A percentile compares a stretch with the other conserved stretches of the same genome.
These are phyloP conservation scores for Rhizopus delemar DNA, from an alignment of 371 early-diverging fungal genomes.

Conservation along the genomic window DNA sequence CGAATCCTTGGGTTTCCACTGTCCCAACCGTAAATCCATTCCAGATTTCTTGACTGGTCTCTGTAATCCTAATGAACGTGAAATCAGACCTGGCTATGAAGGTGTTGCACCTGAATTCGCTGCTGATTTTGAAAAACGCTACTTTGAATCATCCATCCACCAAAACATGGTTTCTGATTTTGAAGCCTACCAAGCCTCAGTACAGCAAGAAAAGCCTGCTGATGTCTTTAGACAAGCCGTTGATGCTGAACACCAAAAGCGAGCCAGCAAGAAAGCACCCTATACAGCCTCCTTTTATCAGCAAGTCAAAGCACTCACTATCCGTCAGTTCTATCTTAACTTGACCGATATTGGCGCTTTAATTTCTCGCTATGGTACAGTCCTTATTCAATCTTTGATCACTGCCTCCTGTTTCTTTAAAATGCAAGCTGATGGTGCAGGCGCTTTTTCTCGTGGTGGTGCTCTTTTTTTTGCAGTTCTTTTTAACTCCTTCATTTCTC, in stretches of 20 bases:
- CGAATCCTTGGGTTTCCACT: conserved; percentile 60
- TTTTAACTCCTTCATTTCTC: conserved; percentile 62
- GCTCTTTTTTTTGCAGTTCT: conserved; percentile 63
- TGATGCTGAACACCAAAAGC: conserved; percentile 57
- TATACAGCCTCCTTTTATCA: conserved; percentile 68
- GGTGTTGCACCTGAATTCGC: conserved; percentile 50
- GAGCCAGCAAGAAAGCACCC: conserved; percentile 53
- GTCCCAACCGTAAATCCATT: conserved; percentile 76
- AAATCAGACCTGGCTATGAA: conserved; percentile 56
- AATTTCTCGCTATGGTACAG: conserved; percentile 61
- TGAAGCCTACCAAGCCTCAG: conserved; percentile 45
- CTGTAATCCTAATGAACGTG: conserved; percentile 67
- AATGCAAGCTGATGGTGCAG: conserved; percentile 53
- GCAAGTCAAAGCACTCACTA: conserved; percentile 63
- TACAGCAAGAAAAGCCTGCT: conserved; percentile 40
- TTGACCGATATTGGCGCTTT: conserved; percentile 55
- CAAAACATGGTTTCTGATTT: conserved; percentile 39
- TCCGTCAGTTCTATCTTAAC: conserved; percentile 65
- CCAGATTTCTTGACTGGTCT: conserved; percentile 80
- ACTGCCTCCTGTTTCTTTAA: conserved; percentile 70
- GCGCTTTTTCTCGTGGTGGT: conserved; percentile 79
- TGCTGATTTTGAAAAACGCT: conserved; percentile 55
- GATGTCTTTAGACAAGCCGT: conserved; percentile 60
- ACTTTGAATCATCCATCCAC: conserved; percentile 43
- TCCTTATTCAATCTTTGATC: conserved; percentile 67